These are phyloP conservation scores for Arthrobotrys conoides DNA, from an alignment of 2,329 filamentous ascomycete genomes.

Conservation along the genomic window DNA sequence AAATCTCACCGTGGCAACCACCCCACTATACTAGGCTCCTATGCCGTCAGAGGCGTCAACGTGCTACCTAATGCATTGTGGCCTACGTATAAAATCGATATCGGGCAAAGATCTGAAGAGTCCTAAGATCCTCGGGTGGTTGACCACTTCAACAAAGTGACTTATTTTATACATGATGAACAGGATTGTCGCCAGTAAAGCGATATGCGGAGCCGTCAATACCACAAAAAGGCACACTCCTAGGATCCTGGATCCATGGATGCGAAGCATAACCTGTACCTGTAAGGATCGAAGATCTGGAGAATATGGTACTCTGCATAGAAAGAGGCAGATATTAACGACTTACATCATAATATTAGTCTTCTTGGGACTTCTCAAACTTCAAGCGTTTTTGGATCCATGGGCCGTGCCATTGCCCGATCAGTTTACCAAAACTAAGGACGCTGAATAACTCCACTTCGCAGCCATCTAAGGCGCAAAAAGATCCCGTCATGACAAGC, in stretches of 20 bases:
- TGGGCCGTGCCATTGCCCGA: neutral
- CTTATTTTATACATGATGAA: neutral
- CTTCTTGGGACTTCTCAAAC: conserved; percentile 8
- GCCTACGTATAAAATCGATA: neutral
- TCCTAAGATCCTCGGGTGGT: neutral
- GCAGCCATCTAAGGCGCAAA: conserved; percentile 7
- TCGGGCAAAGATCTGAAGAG: neutral
- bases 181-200: neutral
- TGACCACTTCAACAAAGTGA: neutral
- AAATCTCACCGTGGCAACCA: neutral
- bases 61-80: neutral
- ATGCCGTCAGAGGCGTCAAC: neutral
- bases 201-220: neutral
- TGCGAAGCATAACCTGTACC: neutral
- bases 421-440: neutral
- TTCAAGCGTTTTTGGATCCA: neutral
- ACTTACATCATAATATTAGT: too few relatives aligned
- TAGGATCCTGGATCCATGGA: too few relatives aligned
- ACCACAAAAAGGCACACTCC: neutral
- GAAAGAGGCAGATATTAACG: too few relatives aligned
- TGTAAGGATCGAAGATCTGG: too few relatives aligned
- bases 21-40: neutral
- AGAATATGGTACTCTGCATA: too few relatives aligned
- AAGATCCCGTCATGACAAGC: conserved; percentile 22
- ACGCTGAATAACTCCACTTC: neutral